phyloP scores from a whole-genome alignment of 2,329 filamentous ascomycete species.

The Aspergillus latus region DNA sequence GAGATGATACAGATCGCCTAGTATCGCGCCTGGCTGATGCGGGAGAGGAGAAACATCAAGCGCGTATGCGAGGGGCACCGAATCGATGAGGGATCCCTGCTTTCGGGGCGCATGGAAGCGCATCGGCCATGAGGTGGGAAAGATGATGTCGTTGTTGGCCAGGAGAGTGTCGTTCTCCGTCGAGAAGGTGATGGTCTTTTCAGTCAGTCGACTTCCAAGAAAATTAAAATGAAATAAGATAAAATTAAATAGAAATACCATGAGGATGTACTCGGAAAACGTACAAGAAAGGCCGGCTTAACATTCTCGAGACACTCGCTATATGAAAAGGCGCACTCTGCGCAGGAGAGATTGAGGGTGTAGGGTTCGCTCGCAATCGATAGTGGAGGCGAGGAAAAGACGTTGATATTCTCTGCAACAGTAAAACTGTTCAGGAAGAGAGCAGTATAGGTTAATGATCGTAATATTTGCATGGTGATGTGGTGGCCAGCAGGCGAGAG shows the following conservation, averaged over 20 bases:
- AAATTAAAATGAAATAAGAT: no score
- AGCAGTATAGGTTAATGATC: constrained; percentile 17
- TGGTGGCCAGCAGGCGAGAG: not conserved
- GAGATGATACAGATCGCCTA: constrained; percentile 24
- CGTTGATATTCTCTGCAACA: constrained; percentile 4
- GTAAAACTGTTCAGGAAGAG: constrained; percentile 16
- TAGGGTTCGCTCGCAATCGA: constrained; percentile 7
- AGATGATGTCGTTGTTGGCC: constrained; percentile 31
- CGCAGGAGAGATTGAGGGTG: constrained; percentile 18
- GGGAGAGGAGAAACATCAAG: constrained; percentile 27
- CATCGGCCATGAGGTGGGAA: constrained; percentile 30
- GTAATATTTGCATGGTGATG: constrained; percentile 1
- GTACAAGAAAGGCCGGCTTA: constrained; percentile 18
- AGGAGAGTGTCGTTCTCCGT: constrained; percentile 28
- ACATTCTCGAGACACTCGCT: constrained; percentile 14
- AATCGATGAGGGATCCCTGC: constrained; percentile 12
- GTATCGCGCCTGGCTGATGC: constrained; percentile 15
- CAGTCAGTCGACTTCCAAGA: constrained; percentile 2
- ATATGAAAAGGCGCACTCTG: constrained; percentile 21
- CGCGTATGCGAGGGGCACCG: constrained; percentile 25
- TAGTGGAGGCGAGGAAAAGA: not conserved
- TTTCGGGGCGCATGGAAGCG: constrained; percentile 27
- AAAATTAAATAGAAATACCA: no score
- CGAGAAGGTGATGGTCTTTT: constrained; percentile 30
- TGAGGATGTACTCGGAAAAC: no score